Evolutionary conservation across 805 yeast species (phyloP).

Genomic region (Cyberlindnera lachancei): DNA sequence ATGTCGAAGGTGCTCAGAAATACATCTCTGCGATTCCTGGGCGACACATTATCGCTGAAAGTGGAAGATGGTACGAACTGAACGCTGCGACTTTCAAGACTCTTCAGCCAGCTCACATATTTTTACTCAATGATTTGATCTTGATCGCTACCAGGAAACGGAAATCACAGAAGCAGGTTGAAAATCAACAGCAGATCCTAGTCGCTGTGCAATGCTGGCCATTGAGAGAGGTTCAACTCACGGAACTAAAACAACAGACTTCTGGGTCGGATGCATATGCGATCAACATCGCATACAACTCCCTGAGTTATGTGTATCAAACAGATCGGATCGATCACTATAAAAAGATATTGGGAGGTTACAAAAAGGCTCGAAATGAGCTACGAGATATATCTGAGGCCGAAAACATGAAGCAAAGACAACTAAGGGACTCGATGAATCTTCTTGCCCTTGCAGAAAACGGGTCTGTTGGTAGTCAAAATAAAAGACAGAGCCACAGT

Average conservation of each 20-base stretch:
- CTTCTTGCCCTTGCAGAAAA: conserved; percentile 27
- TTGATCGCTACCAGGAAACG: conserved; percentile 63
- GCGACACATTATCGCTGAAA: conserved; percentile 71
- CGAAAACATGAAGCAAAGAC: conserved; percentile 37
- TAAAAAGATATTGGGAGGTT: conserved; percentile 44
- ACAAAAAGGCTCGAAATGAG: conserved; percentile 56
- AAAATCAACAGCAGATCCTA: conserved; percentile 30
- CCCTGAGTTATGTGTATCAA: conserved; percentile 47
- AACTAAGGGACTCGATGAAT: conserved; percentile 37
- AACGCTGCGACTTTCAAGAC: conserved; percentile 83
- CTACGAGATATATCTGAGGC: conserved; percentile 46
- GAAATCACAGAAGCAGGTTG: conserved; percentile 18
- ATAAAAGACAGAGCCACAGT: conserved; percentile 23
- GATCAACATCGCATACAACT: conserved; percentile 40
- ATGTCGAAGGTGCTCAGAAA: conserved; percentile 89
- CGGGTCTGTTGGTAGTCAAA: conserved; percentile 3
- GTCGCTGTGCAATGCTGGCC: conserved; percentile 80
- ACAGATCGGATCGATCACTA: conserved; percentile 55
- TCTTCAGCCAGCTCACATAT: conserved; percentile 65
- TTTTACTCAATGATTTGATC: conserved; percentile 69
- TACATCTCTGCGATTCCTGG: conserved; percentile 68
- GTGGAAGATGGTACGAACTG: conserved; percentile 80
- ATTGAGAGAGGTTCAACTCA: conserved; percentile 44
- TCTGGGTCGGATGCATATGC: conserved; percentile 25
- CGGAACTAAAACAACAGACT: conserved; percentile 13